These are phyloP conservation scores for Paecilomyces dactylethromorphus DNA, from an alignment of 2,329 filamentous ascomycete species.

Conservation along the genomic window DNA sequence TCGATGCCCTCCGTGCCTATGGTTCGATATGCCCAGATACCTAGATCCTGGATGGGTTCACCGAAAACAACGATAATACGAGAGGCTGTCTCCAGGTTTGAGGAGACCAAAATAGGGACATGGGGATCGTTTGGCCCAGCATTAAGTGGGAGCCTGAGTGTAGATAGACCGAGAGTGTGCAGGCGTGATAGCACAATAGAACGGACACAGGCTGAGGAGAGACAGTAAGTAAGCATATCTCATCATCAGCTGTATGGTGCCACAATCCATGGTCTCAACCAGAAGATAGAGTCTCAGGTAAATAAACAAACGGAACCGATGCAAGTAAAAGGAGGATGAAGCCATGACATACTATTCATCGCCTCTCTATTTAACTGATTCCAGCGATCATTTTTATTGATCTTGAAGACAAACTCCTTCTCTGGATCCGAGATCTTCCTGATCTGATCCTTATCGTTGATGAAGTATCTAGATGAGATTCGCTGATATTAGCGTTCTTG, in stretches of 20 bases:
- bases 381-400: constrained; percentile 66
- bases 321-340: not conserved
- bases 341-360: constrained; percentile 59
- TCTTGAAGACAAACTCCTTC: constrained; percentile 66
- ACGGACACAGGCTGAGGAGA: constrained; percentile 53
- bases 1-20: constrained; percentile 59
- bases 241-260: not conserved
- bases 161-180: constrained; percentile 51
- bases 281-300: not conserved
- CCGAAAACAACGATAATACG: constrained; percentile 71
- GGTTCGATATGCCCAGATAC: constrained; percentile 65
- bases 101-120: constrained; percentile 61
- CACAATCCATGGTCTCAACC: no score
- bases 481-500: not conserved
- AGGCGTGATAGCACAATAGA: constrained; percentile 58
- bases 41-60: constrained; percentile 64
- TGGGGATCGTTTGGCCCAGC: constrained; percentile 47
- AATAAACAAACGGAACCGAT: not conserved
- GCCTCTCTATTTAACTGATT: constrained; percentile 70
- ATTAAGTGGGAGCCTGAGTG: constrained; percentile 56
- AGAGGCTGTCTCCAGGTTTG: constrained; percentile 48
- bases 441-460: constrained; percentile 70
- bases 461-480: constrained; percentile 57
- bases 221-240: not conserved
- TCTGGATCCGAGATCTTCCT: constrained; percentile 62